Evolutionary conservation across 164 flowering plant genomes (phyloP).

Genomic region (Warburgia ugandensis): DNA sequence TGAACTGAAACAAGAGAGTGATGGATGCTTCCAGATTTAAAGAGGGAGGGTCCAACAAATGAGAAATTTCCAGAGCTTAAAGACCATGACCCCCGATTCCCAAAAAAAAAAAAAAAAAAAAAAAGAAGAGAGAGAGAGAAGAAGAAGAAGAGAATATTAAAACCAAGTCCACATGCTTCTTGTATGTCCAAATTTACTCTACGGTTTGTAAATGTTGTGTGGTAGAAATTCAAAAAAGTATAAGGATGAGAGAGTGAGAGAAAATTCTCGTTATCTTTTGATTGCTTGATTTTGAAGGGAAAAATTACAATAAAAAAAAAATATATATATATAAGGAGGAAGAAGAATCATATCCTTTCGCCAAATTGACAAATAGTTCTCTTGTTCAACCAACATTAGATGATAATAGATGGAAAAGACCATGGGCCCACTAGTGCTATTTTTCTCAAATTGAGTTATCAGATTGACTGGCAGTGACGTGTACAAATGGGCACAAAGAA

Average conservation of each 20-base stretch:
- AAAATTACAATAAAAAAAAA: not conserved
- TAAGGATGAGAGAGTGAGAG: not conserved
- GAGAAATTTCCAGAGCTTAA: constrained; percentile 17
- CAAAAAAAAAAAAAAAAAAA: constrained; percentile 35
- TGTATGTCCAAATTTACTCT: not conserved
- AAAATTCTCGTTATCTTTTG: constrained; percentile 15
- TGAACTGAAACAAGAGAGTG: constrained; percentile 5
- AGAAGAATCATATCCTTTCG: constrained; percentile 19
- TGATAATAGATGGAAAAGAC: no score
- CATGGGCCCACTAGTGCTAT: no score
- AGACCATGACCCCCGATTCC: no score
- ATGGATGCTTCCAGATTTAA: constrained; percentile 24
- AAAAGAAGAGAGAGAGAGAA: no score
- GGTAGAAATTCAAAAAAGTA: not conserved
- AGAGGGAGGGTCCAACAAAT: constrained; percentile 19
- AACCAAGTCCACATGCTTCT: not conserved
- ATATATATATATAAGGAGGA: not conserved
- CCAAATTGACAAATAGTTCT: constrained; percentile 12
- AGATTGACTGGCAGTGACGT: no score
- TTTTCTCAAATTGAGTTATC: no score
- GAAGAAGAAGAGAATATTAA: not conserved
- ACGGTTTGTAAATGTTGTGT: not conserved
- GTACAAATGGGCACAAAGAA: no score
- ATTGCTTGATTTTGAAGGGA: constrained; percentile 17
- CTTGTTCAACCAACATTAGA: constrained; percentile 15